A percentile compares a stretch with the other conserved stretches of the same genome.
These are phyloP conservation scores for Ophiostoma piceae DNA, from an alignment of 2,329 filamentous ascomycete species.

Conservation along the genomic window DNA sequence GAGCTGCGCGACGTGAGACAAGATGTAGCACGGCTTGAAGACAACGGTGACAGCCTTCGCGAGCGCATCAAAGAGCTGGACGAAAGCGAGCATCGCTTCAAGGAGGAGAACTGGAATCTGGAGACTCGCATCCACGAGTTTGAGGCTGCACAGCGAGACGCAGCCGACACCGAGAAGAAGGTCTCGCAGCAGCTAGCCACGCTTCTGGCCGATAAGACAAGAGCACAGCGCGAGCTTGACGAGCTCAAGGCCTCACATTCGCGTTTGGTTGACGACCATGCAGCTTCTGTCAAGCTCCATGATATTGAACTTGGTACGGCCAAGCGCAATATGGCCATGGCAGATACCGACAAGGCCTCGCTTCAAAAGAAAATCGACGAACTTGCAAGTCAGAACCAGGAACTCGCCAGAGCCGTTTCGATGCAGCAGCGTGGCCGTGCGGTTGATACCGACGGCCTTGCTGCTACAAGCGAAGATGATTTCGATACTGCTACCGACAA, in stretches of 20 bases:
- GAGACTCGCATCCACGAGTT: constrained; percentile 89
- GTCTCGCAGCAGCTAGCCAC: constrained; percentile 66
- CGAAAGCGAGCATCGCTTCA: constrained; percentile 92
- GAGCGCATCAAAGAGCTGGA: constrained; percentile 78
- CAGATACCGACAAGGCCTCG: constrained; percentile 70
- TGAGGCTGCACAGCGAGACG: constrained; percentile 65
- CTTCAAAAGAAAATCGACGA: constrained; percentile 86
- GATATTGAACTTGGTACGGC: constrained; percentile 83
- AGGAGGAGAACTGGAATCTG: constrained; percentile 97
- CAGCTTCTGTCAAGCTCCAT: constrained; percentile 69
- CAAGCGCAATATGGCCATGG: constrained; percentile 71
- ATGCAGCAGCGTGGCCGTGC: constrained; percentile 59
- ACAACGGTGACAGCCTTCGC: constrained; percentile 71
- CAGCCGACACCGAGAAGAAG: constrained; percentile 76
- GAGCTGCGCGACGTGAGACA: constrained; percentile 67
- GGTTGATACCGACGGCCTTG: constrained; percentile 58
- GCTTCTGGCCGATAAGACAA: constrained; percentile 67
- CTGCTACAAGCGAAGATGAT: constrained; percentile 56
- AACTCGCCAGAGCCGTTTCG: constrained; percentile 78
- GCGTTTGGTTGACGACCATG: constrained; percentile 76
- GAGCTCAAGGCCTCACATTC: constrained; percentile 77
- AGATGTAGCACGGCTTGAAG: constrained; percentile 74
- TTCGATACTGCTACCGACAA: constrained; percentile 62
- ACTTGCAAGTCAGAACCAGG: constrained; percentile 79
- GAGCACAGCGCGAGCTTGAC: constrained; percentile 79